Percentiles rank a stretch among this genome's conserved stretches.
These are phyloP conservation scores for Trametopsis cervina DNA, from an alignment of 768 basidiomycete species.

Conservation along the genomic window DNA sequence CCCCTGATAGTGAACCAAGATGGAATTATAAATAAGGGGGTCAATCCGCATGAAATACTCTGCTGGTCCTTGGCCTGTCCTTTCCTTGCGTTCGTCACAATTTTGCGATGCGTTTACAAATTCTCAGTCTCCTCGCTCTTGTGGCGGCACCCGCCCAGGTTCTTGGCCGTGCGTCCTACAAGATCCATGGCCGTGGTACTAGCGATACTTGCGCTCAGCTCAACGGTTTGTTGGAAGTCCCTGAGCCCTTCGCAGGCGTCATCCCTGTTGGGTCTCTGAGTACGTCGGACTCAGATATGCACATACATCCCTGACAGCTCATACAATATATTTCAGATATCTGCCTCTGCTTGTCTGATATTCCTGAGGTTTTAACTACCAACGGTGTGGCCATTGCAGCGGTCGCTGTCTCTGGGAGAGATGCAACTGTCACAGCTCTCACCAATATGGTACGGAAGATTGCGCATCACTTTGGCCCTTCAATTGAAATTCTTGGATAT, in stretches of 20 bases:
- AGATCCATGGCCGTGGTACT: neutral
- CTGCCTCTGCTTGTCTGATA: conserved; percentile 37
- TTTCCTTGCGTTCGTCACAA: neutral
- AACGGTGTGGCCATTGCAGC: conserved; percentile 27
- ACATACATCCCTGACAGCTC: too few relatives aligned
- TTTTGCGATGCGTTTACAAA: neutral
- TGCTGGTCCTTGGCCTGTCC: neutral
- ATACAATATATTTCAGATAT: conserved; percentile 22
- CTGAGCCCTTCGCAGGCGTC: neutral
- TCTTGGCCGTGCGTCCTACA: neutral
- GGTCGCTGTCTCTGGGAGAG: conserved; percentile 25
- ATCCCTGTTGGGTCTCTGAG: neutral
- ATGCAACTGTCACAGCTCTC: conserved; percentile 24
- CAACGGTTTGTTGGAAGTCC: neutral
- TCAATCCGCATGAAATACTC: too few relatives aligned
- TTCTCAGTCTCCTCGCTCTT: neutral
- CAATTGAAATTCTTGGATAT: neutral
- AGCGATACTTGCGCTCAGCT: neutral
- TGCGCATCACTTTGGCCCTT: neutral
- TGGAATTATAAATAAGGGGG: neutral
- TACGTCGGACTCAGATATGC: neutral
- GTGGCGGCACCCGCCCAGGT: neutral
- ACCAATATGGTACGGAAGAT: conserved; percentile 28
- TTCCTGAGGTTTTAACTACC: conserved; percentile 29
- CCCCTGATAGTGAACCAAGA: neutral